Conservation (phyloP, 1,284 basidiomycete species). For the Anthracocystis panici-leucophaei region DNA sequence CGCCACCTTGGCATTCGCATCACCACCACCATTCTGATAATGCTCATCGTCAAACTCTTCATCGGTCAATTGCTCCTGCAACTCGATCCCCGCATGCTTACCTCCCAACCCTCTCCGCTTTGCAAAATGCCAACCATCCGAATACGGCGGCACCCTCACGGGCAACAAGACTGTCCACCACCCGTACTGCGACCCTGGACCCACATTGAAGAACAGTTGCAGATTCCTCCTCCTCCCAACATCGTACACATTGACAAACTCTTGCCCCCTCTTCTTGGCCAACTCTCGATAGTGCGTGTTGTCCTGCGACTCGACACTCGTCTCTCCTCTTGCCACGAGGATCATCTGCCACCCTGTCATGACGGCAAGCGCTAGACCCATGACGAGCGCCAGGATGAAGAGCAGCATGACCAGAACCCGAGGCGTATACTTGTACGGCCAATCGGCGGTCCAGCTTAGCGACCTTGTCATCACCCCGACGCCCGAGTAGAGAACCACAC, state of each 20-base stretch:
- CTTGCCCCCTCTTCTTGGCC: constrained; percentile 76
- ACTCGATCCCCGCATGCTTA: constrained; percentile 70
- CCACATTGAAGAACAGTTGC: constrained; percentile 88
- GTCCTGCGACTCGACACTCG: constrained; percentile 90
- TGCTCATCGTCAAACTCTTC: constrained; percentile 66
- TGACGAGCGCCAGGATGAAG: constrained; percentile 78
- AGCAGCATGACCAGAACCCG: constrained; percentile 76
- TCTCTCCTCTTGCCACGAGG: constrained; percentile 83
- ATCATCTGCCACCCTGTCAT: constrained; percentile 86
- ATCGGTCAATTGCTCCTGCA: constrained; percentile 73
- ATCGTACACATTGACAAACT: constrained; percentile 91
- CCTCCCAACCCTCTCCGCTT: constrained; percentile 75
- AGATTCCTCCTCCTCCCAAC: constrained; percentile 82
- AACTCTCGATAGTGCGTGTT: constrained; percentile 80
- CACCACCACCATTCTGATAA: constrained; percentile 2
- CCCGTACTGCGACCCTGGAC: constrained; percentile 73
- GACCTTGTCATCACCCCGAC: constrained; percentile 27
- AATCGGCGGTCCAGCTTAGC: constrained; percentile 68
- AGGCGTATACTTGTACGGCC: constrained; percentile 77
- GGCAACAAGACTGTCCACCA: constrained; percentile 84
- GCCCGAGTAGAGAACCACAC: constrained; percentile 48
- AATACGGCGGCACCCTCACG: constrained; percentile 81
- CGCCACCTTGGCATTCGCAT: neutral
- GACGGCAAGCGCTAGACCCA: constrained; percentile 80
- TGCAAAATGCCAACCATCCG: constrained; percentile 86